A percentile compares a stretch with the other conserved stretches of the same genome.
These are phyloP conservation scores for Fomitopsis pulvina DNA, from an alignment of 768 basidiomycete species.

Conservation along the genomic window DNA sequence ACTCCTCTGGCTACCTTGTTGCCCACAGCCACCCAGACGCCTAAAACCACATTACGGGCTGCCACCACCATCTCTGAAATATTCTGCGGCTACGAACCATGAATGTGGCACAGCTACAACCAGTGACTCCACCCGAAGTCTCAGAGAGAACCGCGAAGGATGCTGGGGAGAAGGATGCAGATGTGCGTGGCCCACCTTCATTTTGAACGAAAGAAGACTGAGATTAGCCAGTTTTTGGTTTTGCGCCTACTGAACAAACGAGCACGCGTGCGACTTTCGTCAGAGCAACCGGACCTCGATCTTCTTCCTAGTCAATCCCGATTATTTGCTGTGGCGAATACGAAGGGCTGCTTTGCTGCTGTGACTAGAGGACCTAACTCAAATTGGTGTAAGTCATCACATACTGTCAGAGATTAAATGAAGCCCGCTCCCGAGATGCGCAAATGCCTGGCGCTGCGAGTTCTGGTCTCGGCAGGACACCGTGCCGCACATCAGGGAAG, in stretches of 20 bases:
- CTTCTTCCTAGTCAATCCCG: constrained; percentile 36
- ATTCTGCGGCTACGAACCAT: too few species aligned
- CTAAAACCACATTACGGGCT: too few species aligned
- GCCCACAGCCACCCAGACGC: too few species aligned
- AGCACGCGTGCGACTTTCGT: constrained; percentile 57
- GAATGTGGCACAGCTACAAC: constrained; percentile 21
- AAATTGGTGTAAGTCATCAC: constrained; percentile 30
- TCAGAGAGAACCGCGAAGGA: constrained; percentile 17
- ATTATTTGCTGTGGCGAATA: constrained; percentile 54
- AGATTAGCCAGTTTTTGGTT: constrained; percentile 18
- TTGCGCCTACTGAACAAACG: constrained; percentile 46
- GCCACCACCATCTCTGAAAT: too few species aligned
- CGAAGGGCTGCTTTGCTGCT: constrained; percentile 67
- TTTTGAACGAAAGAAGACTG: neutral
- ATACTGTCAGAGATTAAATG: neutral
- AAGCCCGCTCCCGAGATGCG: too few species aligned
- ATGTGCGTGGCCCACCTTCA: constrained; percentile 13
- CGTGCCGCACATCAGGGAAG: too few species aligned
- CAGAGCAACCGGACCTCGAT: constrained; percentile 37
- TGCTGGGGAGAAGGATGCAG: constrained; percentile 22
- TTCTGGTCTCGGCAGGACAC: too few species aligned
- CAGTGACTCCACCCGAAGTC: constrained; percentile 8
- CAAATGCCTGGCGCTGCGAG: too few species aligned
- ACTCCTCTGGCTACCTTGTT: too few species aligned
- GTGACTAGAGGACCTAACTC: constrained; percentile 31